phyloP scores from a whole-genome alignment of 495 filamentous ascomycete species.

The Parathielavia appendiculata region DNA sequence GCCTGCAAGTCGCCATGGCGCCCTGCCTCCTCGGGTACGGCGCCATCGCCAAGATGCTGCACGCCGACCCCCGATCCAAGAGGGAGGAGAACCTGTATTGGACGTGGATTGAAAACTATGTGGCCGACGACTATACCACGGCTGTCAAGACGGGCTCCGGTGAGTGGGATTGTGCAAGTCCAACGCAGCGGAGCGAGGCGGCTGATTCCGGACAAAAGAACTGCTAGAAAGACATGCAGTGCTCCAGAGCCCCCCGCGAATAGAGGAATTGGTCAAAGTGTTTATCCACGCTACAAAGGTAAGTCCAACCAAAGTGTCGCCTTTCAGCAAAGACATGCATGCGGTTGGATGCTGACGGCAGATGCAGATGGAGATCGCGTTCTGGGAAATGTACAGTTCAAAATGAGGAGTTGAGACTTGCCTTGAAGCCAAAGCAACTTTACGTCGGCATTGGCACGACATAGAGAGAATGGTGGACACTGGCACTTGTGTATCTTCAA shows the following conservation, averaged over 20 bases:
- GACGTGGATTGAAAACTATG: slow-evolving; percentile 86
- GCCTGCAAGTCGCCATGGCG: slow-evolving; percentile 72
- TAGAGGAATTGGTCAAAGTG: slow-evolving; percentile 76
- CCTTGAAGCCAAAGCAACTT: background rate
- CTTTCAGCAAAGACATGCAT: background rate
- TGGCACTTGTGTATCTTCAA: no score
- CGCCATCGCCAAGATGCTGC: slow-evolving; percentile 63
- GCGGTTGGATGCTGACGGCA: slow-evolving; percentile 22
- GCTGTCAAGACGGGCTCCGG: slow-evolving; percentile 64
- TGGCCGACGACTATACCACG: slow-evolving; percentile 66
- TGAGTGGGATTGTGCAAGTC: slow-evolving; percentile 33
- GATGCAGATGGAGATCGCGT: slow-evolving; percentile 71
- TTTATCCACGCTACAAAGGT: slow-evolving; percentile 82
- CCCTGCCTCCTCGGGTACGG: slow-evolving; percentile 86
- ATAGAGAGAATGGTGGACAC: no score
- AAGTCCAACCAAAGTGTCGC: slow-evolving; percentile 18
- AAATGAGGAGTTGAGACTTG: no score
- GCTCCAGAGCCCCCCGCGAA: slow-evolving; percentile 61
- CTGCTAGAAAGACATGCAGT: slow-evolving; percentile 66
- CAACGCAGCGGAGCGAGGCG: background rate
- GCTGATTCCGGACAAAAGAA: slow-evolving; percentile 42
- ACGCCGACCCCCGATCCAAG: slow-evolving; percentile 51
- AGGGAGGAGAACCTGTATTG: slow-evolving; percentile 72
- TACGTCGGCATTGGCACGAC: background rate
- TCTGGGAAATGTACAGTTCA: slow-evolving; percentile 72